Base-by-base conservation (phyloP, 345 rosid genomes). In the Passiflora organensis region DNA sequence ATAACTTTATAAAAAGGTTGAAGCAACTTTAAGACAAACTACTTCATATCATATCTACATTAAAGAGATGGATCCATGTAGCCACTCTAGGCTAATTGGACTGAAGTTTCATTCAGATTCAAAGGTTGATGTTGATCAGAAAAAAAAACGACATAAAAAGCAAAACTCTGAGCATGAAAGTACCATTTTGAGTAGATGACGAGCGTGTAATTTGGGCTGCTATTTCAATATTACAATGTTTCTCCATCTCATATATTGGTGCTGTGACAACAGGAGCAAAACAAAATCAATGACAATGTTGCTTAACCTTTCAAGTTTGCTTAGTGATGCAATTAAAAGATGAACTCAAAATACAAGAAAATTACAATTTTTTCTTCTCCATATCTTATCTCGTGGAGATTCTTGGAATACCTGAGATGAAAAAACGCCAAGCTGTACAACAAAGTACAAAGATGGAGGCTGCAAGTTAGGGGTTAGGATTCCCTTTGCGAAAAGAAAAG, bases 391-490 rank as follows among this genome's bases (percentile, higher is more conserved):
- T 57, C 76, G 79, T 6, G 91, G 83, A 70, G 95, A 86, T 61
- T 86, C 96, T 80, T 89, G 96, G 73, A 93, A 83, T 38, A 93
- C 95, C 62, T 89, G 96, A 59, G 99, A 84, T 48, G 95, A 93
- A 78, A 93, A 89, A 19, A 89, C 91, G 66, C 99, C 99, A 19
- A 93, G 99, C 99, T 93, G 85, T 72, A 65, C 51, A 59, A 72
- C 60, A 59, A 58, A 70, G 55, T 24, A 68, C 41, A 13, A 61
- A 38, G 34, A 9, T 11, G 11, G 5, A 48, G 15, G 51, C 43
- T 8, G 32, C 17, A 58, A 43, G 60, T 61, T 56, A 54, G 62
- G 22, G 47, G 16, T 42, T 41, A 34, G 56, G 11, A 21, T 10
- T 28, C 5, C 18, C 32, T 37, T 52, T 56, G 55, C 19, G 18